Conservation (phyloP, 75 land plant species). For the Picea sitchensis region DNA sequence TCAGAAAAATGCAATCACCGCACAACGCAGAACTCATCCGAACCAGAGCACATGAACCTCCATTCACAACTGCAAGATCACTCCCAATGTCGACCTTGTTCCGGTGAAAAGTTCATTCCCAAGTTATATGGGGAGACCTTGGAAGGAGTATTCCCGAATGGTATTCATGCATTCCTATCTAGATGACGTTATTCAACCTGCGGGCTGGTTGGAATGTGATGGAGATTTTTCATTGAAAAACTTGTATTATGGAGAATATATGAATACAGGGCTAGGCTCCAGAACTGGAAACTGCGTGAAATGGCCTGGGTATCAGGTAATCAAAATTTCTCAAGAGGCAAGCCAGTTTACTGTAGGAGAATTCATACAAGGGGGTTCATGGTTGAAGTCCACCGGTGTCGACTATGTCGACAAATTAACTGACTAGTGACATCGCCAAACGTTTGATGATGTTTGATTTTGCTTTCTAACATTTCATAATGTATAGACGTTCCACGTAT, state of each 20-base stretch:
- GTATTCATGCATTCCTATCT: constrained; percentile 36
- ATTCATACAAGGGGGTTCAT: constrained; percentile 29
- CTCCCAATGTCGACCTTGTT: constrained; percentile 17
- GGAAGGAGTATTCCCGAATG: constrained; percentile 43
- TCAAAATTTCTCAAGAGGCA: constrained; percentile 13
- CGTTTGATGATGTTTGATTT: no score
- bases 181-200: constrained; percentile 17
- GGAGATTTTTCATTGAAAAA: constrained; percentile 36
- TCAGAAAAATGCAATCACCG: constrained; percentile 47
- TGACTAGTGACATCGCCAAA: no score
- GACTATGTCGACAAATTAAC: constrained; percentile 18
- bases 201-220: constrained; percentile 23
- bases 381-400: constrained; percentile 37
- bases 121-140: constrained; percentile 68
- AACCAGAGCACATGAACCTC: constrained; percentile 32
- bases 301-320: constrained; percentile 35
- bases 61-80: constrained; percentile 45
- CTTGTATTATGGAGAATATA: no score
- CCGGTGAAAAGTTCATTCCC: constrained; percentile 11
- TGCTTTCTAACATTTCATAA: neutral
- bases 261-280: no score
- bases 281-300: constrained; percentile 17
- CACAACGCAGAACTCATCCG: constrained; percentile 55
- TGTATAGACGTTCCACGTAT: no score
- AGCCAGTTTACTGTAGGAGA: constrained; percentile 27